Evolutionary conservation across 2,329 filamentous ascomycete genomes (phyloP).

Genomic region (Fusarium vanettenii): DNA sequence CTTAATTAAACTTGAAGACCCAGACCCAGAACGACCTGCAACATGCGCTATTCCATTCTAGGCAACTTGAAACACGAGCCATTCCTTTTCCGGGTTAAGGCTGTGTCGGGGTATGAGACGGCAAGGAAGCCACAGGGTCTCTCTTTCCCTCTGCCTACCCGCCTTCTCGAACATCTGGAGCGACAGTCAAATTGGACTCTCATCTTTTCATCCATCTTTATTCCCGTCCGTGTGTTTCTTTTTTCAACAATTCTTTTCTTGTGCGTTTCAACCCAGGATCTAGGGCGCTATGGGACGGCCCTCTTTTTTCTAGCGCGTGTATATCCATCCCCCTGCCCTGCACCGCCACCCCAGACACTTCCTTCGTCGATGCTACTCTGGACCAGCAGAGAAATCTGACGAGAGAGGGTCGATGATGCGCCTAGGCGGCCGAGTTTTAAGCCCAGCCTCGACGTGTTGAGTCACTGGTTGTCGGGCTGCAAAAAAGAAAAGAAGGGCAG

Average conservation of each 20-base stretch:
- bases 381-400: conserved; percentile 7
- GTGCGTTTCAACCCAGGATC: conserved; percentile 18
- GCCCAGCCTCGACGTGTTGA: not conserved
- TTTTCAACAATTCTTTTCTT: conserved; percentile 21
- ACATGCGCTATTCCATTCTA: conserved; percentile 24
- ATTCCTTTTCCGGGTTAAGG: conserved; percentile 11
- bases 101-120: not conserved
- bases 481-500: conserved; percentile 8
- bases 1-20: conserved; percentile 24
- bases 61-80: conserved; percentile 24
- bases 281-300: not conserved
- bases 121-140: not conserved
- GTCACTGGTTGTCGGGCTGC: not conserved
- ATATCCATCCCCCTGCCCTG: conserved; percentile 8
- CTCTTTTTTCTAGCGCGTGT: conserved; percentile 11
- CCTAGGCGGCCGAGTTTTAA: conserved; percentile 14
- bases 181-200: not conserved
- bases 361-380: conserved; percentile 20
- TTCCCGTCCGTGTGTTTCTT: conserved; percentile 20
- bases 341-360: conserved; percentile 14
- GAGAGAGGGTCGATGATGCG: conserved; percentile 22
- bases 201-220: not conserved
- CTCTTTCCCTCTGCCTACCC: not conserved
- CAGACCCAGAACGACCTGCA: conserved; percentile 9
- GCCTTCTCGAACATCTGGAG: conserved; percentile 27